These are phyloP conservation scores for Chrysoporthe cubensis DNA, from an alignment of 2,329 filamentous ascomycete species.

Conservation along the genomic window DNA sequence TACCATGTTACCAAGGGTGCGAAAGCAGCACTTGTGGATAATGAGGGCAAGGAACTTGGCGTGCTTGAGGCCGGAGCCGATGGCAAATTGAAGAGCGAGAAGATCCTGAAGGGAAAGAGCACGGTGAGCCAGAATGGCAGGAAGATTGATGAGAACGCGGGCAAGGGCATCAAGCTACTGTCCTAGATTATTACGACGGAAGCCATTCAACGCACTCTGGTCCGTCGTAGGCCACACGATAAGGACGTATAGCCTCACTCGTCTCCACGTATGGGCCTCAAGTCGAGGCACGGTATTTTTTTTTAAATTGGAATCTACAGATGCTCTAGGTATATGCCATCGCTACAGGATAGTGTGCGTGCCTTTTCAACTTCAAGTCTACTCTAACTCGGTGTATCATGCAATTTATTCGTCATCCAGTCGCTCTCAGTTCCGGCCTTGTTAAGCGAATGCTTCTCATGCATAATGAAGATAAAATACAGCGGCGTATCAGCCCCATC, in stretches of 20 bases:
- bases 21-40: conserved; percentile 47
- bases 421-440: not conserved
- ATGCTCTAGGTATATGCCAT: conserved; percentile 4
- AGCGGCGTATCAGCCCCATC: not conserved
- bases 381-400: not conserved
- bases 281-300: too few species aligned
- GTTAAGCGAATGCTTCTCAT: not conserved
- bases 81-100: conserved; percentile 45
- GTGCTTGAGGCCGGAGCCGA: conserved; percentile 44
- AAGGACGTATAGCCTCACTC: not conserved
- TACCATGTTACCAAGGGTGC: conserved; percentile 49
- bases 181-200: conserved; percentile 6
- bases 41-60: conserved; percentile 46
- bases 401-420: not conserved
- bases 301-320: not conserved
- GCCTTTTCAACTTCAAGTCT: not conserved
- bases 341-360: not conserved
- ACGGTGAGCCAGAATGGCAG: conserved; percentile 31
- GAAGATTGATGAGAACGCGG: conserved; percentile 17
- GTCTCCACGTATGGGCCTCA: not conserved
- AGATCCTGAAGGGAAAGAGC: conserved; percentile 43
- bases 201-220: not conserved
- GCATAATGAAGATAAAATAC: not conserved
- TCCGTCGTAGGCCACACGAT: not conserved
- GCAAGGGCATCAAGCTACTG: conserved; percentile 19